Evolutionary conservation across 129 eudicot species (phyloP).

Genomic region (Erigeron canadensis): DNA sequence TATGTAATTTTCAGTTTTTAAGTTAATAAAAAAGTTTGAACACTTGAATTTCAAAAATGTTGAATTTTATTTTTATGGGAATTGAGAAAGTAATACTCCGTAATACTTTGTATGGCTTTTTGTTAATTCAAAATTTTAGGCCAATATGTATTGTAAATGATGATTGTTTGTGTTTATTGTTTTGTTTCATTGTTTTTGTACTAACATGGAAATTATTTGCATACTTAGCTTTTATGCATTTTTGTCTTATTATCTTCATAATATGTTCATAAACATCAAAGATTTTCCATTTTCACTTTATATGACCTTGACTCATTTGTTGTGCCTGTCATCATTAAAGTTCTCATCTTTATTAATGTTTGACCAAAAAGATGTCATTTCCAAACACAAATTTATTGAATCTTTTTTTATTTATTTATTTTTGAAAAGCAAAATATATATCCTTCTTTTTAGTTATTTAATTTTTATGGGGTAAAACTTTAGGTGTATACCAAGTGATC

Average conservation of each 20-base stretch:
- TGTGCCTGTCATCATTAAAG: conserved; percentile 26
- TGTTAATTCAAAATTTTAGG: conserved; percentile 20
- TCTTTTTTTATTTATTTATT: neutral
- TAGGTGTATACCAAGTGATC: conserved; percentile 71
- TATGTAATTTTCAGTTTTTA: neutral
- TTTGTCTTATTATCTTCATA: conserved; percentile 30
- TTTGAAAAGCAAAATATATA: neutral
- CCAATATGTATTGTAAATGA: conserved; percentile 10
- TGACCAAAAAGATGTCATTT: conserved; percentile 31
- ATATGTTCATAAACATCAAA: conserved; percentile 5
- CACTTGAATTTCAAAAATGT: conserved; percentile 7
- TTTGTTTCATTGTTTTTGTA: conserved; percentile 8
- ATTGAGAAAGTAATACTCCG: conserved; percentile 16
- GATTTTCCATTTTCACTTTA: conserved; percentile 12
- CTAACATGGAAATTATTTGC: conserved; percentile 5
- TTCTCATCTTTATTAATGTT: conserved; percentile 19
- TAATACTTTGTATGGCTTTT: conserved; percentile 24
- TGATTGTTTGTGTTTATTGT: conserved; percentile 7
- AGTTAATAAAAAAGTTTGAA: neutral
- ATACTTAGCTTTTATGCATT: conserved; percentile 7
- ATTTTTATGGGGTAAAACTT: neutral
- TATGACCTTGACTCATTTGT: conserved; percentile 27
- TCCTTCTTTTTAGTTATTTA: too few species aligned
- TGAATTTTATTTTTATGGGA: conserved; percentile 14
- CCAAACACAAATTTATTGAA: conserved; percentile 8